Percentiles rank a stretch among this genome's conserved stretches.
These are phyloP conservation scores for Apophysomyces variabilis DNA, from an alignment of 371 early-diverging fungal genomes.

Conservation along the genomic window DNA sequence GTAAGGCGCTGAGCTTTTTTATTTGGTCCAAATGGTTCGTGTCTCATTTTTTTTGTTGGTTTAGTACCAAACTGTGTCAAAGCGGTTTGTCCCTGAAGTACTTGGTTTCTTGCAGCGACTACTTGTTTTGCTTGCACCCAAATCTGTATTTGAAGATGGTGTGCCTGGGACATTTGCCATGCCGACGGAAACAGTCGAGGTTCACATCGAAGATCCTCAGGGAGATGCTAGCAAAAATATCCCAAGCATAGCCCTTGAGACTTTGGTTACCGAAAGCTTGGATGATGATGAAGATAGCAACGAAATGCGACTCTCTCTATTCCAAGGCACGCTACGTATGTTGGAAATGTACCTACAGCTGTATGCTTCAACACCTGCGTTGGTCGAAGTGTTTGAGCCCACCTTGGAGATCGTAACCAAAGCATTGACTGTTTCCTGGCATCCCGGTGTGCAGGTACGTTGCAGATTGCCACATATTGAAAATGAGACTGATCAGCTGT, in stretches of 20 bases:
- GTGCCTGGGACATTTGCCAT: slow-evolving; percentile 61
- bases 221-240: slow-evolving; percentile 28
- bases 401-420: slow-evolving; percentile 42
- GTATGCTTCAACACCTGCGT: slow-evolving; percentile 62
- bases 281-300: slow-evolving; percentile 24
- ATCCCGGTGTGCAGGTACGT: slow-evolving; percentile 38
- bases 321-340: slow-evolving; percentile 50
- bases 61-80: slow-evolving; percentile 74
- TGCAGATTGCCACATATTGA: background rate
- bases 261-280: slow-evolving; percentile 26
- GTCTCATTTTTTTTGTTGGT: slow-evolving; percentile 1
- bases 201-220: slow-evolving; percentile 40
- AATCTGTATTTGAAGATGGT: slow-evolving; percentile 36
- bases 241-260: slow-evolving; percentile 25
- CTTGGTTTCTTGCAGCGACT: slow-evolving; percentile 70
- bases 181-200: slow-evolving; percentile 27
- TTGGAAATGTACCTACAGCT: slow-evolving; percentile 57
- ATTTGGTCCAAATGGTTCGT: background rate
- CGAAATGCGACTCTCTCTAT: slow-evolving; percentile 30
- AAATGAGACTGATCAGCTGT: background rate
- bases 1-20: slow-evolving; percentile 34
- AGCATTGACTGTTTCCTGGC: slow-evolving; percentile 31
- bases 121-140: slow-evolving; percentile 58
- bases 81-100: slow-evolving; percentile 86
- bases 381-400: slow-evolving; percentile 64